Evolutionary conservation across 1,139 yeast genomes (phyloP), one percentile per base, ranked within the genome.

Genomic region (Suhomyces atakaporum): DNA sequence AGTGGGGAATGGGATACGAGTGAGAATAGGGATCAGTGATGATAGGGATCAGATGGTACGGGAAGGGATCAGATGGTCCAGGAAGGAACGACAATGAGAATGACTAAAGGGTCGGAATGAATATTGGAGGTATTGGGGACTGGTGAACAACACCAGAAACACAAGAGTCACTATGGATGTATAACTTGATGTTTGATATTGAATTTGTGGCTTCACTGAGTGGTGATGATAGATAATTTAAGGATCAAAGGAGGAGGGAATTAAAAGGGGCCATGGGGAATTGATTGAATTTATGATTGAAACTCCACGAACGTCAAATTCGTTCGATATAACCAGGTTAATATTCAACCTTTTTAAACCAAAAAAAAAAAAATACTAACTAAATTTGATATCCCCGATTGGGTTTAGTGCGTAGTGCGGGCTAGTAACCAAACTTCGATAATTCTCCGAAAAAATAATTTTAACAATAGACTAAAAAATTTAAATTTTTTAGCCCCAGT

Each of bases 381-480:
- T 31, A 27, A 33, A 31, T 22, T 35, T 21, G 38, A 25, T 23
- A 22, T 29, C 31, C 31, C 34, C 28, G 16, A 29, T 28, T 26
- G 30, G 38, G 38, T 30, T 16, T 18, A 30, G 29, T 16, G 18
- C 23, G 16, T 20, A 24, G 20, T 25, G 23, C 25, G 25, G 32
- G 33, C 33, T 35, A 22, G 29, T 7, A 35, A 35, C 33, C 38
- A 22, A 27, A 29, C 38, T 29, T 35, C 38, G 38, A 35, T 28
- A 35, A 35, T 25, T n/a, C 20, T 26, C 25, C 27, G 27, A 35
- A 35, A 35, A 34, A 34, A 29, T 23, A 34, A 9, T 9, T 12
- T 13, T 11, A 16, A 37, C 35, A 37, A 35, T 35, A 26, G 16
- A 29, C 38, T 35, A 35, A 35, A 35, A 27, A 24, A 29, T 29